Evolutionary conservation across 192 early-diverging fungal species (phyloP).

Genomic region (Paraglomus brasilianum): DNA sequence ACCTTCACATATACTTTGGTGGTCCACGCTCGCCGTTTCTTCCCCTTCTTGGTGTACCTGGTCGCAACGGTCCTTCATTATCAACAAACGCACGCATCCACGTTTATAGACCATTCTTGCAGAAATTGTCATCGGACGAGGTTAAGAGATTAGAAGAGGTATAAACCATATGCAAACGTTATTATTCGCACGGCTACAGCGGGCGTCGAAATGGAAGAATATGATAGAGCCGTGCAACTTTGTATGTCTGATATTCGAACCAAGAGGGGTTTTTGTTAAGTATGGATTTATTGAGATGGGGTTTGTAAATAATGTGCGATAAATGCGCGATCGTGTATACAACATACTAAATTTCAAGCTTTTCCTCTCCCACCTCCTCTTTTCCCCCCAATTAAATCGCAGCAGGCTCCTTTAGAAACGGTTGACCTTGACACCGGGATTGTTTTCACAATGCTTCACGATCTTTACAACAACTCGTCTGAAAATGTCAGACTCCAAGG

Average conservation of each 20-base stretch:
- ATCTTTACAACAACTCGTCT: slow-evolving; percentile 18
- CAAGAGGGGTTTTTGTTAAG: not conserved
- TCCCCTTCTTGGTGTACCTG: not conserved
- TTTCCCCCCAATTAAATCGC: no score
- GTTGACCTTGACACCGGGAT: not conserved
- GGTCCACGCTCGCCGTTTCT: slow-evolving; percentile 16
- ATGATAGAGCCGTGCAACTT: slow-evolving; percentile 21
- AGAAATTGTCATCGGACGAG: slow-evolving; percentile 3
- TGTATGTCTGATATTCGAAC: slow-evolving; percentile 13
- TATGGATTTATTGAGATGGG: not conserved
- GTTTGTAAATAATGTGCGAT: no score
- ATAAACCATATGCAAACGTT: slow-evolving; percentile 18
- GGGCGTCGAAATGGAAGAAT: slow-evolving; percentile 17
- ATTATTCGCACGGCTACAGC: not conserved
- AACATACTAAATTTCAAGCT: no score
- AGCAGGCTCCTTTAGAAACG: slow-evolving; percentile 31
- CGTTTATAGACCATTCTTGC: slow-evolving; percentile 22
- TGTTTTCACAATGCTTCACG: slow-evolving; percentile 5
- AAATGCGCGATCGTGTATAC: no score
- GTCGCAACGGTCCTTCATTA: not conserved
- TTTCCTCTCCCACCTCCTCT: no score
- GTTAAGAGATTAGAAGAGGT: slow-evolving; percentile 9
- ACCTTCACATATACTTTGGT: slow-evolving; percentile 15
- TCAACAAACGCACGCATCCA: slow-evolving; percentile 10
- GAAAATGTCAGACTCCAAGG: not conserved